These are phyloP conservation scores for Mucor saturninus DNA, from an alignment of 371 early-diverging fungal genomes.

Conservation along the genomic window DNA sequence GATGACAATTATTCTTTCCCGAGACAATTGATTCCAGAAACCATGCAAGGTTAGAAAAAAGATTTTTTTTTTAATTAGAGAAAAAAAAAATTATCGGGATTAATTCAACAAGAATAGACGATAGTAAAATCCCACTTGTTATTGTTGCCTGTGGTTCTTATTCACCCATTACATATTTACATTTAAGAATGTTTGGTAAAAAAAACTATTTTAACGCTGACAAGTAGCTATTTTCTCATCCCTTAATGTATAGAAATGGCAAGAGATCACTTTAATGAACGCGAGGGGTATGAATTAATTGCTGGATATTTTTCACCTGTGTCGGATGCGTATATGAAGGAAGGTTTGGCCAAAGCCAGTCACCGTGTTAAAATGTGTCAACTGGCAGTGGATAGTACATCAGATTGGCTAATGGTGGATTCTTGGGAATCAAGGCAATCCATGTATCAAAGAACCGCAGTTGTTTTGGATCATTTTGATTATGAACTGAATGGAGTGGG, in stretches of 20 bases:
- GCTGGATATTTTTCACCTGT: constrained; percentile 98
- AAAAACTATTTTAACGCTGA: constrained; percentile 19
- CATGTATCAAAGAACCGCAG: constrained; percentile 86
- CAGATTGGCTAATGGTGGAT: constrained; percentile 95
- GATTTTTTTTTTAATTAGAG: too few species aligned
- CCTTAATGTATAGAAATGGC: constrained; percentile 86
- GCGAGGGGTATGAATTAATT: constrained; percentile 79
- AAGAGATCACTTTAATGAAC: constrained; percentile 78
- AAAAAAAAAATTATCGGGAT: not conserved
- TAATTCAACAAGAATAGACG: constrained; percentile 52
- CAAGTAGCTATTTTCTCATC: not conserved
- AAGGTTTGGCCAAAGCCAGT: constrained; percentile 83
- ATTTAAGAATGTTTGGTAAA: constrained; percentile 97
- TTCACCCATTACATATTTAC: constrained; percentile 96
- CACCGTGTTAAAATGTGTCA: constrained; percentile 95
- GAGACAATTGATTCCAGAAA: constrained; percentile 34
- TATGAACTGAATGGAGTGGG: constrained; percentile 75
- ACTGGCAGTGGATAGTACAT: constrained; percentile 80
- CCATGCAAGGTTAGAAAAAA: constrained; percentile 36
- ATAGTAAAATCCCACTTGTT: constrained; percentile 87
- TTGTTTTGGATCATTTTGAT: constrained; percentile 95
- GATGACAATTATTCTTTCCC: constrained; percentile 42
- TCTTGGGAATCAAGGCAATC: constrained; percentile 89
- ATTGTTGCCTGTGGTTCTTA: constrained; percentile 97
- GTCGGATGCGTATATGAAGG: constrained; percentile 89